phyloP scores from a whole-genome alignment of 2,329 filamentous ascomycete species.

The Colletotrichum orbiculare region DNA sequence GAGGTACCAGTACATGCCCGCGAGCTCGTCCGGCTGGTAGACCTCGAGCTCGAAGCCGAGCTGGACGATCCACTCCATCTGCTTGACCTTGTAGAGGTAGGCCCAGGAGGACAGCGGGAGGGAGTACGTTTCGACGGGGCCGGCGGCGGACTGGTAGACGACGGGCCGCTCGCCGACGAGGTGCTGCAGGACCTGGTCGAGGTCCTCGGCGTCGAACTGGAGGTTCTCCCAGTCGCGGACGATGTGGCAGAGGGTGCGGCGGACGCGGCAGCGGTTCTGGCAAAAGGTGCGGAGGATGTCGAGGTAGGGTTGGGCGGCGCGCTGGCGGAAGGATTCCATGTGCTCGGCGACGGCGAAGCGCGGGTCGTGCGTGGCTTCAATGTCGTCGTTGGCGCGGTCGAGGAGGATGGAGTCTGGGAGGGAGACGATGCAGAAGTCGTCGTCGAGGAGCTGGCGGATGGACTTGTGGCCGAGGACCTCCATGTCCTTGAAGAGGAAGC shows the following conservation, averaged over 20 bases:
- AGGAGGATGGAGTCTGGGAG: constrained; percentile 78
- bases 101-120: constrained; percentile 89
- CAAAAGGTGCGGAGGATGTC: constrained; percentile 87
- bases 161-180: constrained; percentile 71
- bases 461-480: constrained; percentile 74
- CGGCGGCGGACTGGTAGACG: constrained; percentile 53
- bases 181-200: constrained; percentile 75
- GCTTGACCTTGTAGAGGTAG: constrained; percentile 87
- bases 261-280: constrained; percentile 89
- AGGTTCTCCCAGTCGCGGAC: constrained; percentile 86
- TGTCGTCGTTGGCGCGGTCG: constrained; percentile 78
- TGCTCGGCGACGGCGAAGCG: constrained; percentile 77
- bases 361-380: constrained; percentile 79
- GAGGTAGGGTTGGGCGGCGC: constrained; percentile 77
- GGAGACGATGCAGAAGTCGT: constrained; percentile 82
- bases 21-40: constrained; percentile 86
- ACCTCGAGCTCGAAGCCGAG: constrained; percentile 94
- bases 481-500: constrained; percentile 79
- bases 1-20: constrained; percentile 92
- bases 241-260: constrained; percentile 88
- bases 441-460: constrained; percentile 80
- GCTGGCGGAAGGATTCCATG: constrained; percentile 76
- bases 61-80: constrained; percentile 89
- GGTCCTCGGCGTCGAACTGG: constrained; percentile 82
- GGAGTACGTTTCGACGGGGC: constrained; percentile 67